Evolutionary conservation across 108 stramenopile species (phyloP).

Genomic region (Bacterosira constricta): DNA sequence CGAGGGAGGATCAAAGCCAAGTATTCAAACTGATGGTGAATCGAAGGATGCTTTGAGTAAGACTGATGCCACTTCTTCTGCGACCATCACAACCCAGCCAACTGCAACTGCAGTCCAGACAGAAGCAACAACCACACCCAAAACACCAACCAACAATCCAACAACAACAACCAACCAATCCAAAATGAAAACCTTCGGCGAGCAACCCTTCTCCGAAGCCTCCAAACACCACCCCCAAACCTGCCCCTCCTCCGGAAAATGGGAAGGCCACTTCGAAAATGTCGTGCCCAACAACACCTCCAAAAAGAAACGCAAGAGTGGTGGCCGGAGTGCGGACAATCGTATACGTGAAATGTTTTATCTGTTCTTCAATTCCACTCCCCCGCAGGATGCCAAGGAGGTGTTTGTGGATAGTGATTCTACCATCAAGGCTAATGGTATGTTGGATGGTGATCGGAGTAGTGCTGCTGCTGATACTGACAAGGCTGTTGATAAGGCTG

Average conservation of each 20-base stretch:
- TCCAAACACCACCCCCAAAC: constrained; percentile 17
- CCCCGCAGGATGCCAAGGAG: constrained; percentile 39
- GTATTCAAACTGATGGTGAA: neutral
- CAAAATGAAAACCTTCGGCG: constrained; percentile 38
- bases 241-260: constrained; percentile 68
- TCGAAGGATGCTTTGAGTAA: no score
- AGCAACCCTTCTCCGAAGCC: constrained; percentile 66
- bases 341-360: constrained; percentile 66
- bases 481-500: no score
- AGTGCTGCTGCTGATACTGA: no score
- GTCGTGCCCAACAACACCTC: constrained; percentile 15
- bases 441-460: constrained; percentile 21
- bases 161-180: neutral
- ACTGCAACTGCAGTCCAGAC: constrained; percentile 1
- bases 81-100: no score
- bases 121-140: neutral
- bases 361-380: constrained; percentile 80
- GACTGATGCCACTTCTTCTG: no score
- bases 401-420: constrained; percentile 23
- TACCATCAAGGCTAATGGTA: constrained; percentile 19
- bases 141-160: neutral
- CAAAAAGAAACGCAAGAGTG: constrained; percentile 20
- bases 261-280: constrained; percentile 85
- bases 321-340: constrained; percentile 5
- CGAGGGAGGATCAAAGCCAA: neutral